phyloP scores from a whole-genome alignment of 2,329 filamentous ascomycete genomes.

The Xylaria sp. region DNA sequence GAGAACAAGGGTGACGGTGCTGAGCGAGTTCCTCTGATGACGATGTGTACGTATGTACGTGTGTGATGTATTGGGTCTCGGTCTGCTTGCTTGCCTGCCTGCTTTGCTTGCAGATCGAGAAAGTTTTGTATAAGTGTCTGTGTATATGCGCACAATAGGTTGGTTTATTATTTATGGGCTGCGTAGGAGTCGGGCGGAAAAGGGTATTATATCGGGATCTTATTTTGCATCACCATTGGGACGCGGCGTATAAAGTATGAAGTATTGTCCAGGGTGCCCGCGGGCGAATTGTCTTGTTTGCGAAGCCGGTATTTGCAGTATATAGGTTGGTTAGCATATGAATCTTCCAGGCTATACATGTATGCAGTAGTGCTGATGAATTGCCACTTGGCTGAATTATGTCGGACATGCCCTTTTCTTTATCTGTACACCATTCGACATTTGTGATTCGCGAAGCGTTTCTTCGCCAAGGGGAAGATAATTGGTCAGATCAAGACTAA shows the following conservation, averaged over 20 bases:
- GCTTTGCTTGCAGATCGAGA: neutral
- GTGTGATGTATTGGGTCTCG: conserved; percentile 2
- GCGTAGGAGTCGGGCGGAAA: conserved; percentile 1
- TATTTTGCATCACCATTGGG: neutral
- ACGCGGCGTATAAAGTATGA: neutral
- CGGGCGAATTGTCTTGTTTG: neutral
- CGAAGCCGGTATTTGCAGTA: neutral
- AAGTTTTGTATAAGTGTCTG: neutral
- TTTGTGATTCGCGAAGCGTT: too few relatives aligned
- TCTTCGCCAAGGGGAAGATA: too few relatives aligned
- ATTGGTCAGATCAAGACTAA: too few relatives aligned
- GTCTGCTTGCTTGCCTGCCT: too few relatives aligned
- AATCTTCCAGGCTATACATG: neutral
- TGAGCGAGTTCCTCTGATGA: conserved; percentile 54
- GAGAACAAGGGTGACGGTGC: conserved; percentile 59
- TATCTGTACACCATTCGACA: neutral
- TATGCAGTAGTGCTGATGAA: neutral
- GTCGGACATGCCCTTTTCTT: neutral
- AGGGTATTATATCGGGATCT: neutral
- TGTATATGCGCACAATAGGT: neutral
- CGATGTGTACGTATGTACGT: conserved; percentile 15
- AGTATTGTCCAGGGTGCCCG: neutral
- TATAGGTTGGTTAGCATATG: neutral
- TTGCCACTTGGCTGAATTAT: neutral
- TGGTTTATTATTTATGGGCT: neutral